These are phyloP conservation scores for Gossypium australe DNA, from an alignment of 345 rosid genomes.

Conservation along the genomic window DNA sequence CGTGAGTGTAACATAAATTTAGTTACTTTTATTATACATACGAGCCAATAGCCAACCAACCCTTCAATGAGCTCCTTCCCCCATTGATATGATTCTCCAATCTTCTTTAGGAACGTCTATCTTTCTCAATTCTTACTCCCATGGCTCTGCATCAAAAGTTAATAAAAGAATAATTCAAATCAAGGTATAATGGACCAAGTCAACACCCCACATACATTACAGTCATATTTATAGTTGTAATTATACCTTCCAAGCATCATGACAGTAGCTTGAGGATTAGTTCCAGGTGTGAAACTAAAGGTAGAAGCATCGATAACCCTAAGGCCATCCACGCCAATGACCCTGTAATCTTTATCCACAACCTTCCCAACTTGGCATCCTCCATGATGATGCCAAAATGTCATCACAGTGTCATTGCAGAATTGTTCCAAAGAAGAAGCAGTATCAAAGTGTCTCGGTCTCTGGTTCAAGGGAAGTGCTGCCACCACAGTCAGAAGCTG, in stretches of 20 bases:
- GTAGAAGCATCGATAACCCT: slow-evolving; percentile 64
- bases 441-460: slow-evolving; percentile 41
- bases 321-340: slow-evolving; percentile 40
- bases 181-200: too few species aligned
- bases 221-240: too few species aligned
- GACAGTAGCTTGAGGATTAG: slow-evolving; percentile 74
- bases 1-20: too few species aligned
- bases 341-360: slow-evolving; percentile 48
- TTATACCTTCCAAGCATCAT: slow-evolving; percentile 84
- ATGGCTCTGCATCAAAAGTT: neutral
- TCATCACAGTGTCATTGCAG: slow-evolving; percentile 58
- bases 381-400: slow-evolving; percentile 74
- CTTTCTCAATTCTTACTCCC: neutral
- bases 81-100: too few species aligned
- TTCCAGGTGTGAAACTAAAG: slow-evolving; percentile 51
- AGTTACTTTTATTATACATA: too few species aligned
- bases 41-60: too few species aligned
- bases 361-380: slow-evolving; percentile 62
- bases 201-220: too few species aligned
- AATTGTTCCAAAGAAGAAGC: slow-evolving; percentile 48
- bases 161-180: too few species aligned
- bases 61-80: too few species aligned
- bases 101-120: neutral
- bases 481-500: slow-evolving; percentile 33
- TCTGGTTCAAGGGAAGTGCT: slow-evolving; percentile 45